Evolutionary conservation across 768 basidiomycete species (phyloP).

Genomic region (Austroboletus festivus): DNA sequence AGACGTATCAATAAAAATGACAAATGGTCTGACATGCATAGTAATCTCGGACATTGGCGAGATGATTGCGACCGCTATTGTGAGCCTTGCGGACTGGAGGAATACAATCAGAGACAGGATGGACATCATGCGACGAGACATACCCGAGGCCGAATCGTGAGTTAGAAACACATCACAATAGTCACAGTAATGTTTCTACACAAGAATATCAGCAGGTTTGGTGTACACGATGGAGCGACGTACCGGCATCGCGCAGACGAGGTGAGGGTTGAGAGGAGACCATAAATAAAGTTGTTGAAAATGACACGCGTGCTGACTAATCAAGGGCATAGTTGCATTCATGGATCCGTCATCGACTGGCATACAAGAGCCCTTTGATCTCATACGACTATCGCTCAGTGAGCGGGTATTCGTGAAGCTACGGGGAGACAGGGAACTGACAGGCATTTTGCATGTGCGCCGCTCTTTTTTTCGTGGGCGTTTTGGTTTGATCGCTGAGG

Average conservation of each 20-base stretch:
- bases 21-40: slow-evolving; percentile 71
- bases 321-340: slow-evolving; percentile 14
- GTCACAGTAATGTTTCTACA: slow-evolving; percentile 89
- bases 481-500: slow-evolving; percentile 8
- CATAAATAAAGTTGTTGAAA: slow-evolving; percentile 23
- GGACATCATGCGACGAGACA: slow-evolving; percentile 15
- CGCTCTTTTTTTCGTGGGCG: not conserved
- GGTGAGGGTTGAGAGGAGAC: slow-evolving; percentile 29
- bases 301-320: slow-evolving; percentile 24
- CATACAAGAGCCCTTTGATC: slow-evolving; percentile 95
- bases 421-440: slow-evolving; percentile 88
- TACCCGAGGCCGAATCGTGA: slow-evolving; percentile 91
- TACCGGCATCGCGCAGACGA: slow-evolving; percentile 58
- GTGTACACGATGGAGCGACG: slow-evolving; percentile 24
- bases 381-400: slow-evolving; percentile 92
- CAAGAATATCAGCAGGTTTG: slow-evolving; percentile 3
- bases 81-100: slow-evolving; percentile 90
- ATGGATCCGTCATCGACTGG: slow-evolving; percentile 74
- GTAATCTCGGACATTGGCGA: slow-evolving; percentile 95
- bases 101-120: slow-evolving; percentile 3
- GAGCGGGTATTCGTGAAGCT: slow-evolving; percentile 99
- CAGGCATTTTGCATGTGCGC: slow-evolving; percentile 88
- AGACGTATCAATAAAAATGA: not conserved
- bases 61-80: slow-evolving; percentile 95
- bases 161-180: slow-evolving; percentile 94